These are phyloP conservation scores for Pythium diclinum DNA, from an alignment of 352 stramenopile genomes.

Conservation along the genomic window DNA sequence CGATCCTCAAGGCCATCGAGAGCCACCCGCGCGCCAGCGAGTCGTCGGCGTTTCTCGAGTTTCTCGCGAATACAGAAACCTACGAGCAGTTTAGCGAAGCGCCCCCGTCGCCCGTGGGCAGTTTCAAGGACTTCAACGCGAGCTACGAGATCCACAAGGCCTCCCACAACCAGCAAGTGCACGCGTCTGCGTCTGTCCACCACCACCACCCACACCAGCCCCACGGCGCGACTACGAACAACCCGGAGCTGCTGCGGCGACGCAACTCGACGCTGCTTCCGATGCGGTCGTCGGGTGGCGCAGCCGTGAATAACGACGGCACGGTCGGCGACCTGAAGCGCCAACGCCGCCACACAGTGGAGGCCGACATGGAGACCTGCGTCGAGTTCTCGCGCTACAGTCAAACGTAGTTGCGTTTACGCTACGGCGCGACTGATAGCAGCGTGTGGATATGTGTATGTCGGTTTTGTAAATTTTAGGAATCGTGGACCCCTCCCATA, in stretches of 20 bases:
- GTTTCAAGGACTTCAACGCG: slow-evolving; percentile 28
- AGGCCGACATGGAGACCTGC: slow-evolving; percentile 36
- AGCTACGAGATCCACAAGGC: slow-evolving; percentile 29
- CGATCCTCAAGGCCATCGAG: slow-evolving; percentile 61
- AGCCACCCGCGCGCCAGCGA: slow-evolving; percentile 49
- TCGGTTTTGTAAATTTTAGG: slow-evolving; percentile 8
- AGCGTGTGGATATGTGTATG: slow-evolving; percentile 20
- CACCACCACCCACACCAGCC: slow-evolving; percentile 7
- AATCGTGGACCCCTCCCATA: not conserved
- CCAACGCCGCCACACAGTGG: slow-evolving; percentile 18
- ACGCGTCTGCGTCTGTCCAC: slow-evolving; percentile 1
- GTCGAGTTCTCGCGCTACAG: slow-evolving; percentile 57
- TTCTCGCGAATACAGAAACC: slow-evolving; percentile 55
- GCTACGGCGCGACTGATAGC: not conserved
- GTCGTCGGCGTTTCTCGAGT: slow-evolving; percentile 60
- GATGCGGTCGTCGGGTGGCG: not conserved
- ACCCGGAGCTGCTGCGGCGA: slow-evolving; percentile 15
- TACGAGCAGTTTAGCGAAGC: slow-evolving; percentile 45
- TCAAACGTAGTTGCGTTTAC: slow-evolving; percentile 28
- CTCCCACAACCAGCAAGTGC: slow-evolving; percentile 15
- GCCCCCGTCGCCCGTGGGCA: slow-evolving; percentile 29
- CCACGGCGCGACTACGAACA: slow-evolving; percentile 11
- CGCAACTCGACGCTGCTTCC: slow-evolving; percentile 26
- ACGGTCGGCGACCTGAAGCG: not conserved
- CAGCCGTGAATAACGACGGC: not conserved